Evolutionary conservation across 805 yeast species (phyloP).

Genomic region (Zygosaccharomyces bailii): DNA sequence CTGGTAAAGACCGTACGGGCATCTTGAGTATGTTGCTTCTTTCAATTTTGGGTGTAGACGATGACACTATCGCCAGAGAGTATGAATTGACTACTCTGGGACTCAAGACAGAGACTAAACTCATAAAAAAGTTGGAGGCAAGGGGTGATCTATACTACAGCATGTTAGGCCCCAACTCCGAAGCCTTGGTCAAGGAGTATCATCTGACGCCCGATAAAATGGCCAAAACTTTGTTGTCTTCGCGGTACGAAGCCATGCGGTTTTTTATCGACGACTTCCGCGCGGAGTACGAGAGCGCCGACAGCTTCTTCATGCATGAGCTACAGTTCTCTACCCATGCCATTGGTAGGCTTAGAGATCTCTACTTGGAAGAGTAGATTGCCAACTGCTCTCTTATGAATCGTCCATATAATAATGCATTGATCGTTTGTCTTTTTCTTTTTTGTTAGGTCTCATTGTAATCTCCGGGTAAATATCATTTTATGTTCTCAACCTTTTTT

Average conservation of each 20-base stretch:
- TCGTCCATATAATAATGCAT: not conserved
- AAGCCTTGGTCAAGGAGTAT: slow-evolving; percentile 30
- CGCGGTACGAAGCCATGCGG: slow-evolving; percentile 68
- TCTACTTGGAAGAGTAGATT: slow-evolving; percentile 27
- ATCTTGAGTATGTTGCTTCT: slow-evolving; percentile 65
- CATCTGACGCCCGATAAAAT: slow-evolving; percentile 43
- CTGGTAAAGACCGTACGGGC: slow-evolving; percentile 87
- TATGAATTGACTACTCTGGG: slow-evolving; percentile 74
- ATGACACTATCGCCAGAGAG: slow-evolving; percentile 63
- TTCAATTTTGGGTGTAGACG: slow-evolving; percentile 61
- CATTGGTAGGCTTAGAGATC: slow-evolving; percentile 36
- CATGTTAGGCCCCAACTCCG: slow-evolving; percentile 26
- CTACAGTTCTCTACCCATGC: slow-evolving; percentile 48
- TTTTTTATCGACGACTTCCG: slow-evolving; percentile 54
- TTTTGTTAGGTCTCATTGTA: not conserved
- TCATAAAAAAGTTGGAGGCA: slow-evolving; percentile 30
- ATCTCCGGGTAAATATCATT: slow-evolving; percentile 2
- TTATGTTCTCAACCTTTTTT: slow-evolving; percentile 1
- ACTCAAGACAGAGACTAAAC: slow-evolving; percentile 42
- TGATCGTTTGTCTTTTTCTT: not conserved
- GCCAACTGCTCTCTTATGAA: not conserved
- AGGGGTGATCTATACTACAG: slow-evolving; percentile 38
- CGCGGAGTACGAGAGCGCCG: slow-evolving; percentile 51
- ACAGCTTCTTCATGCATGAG: slow-evolving; percentile 42
- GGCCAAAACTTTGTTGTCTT: slow-evolving; percentile 55